phyloP scores from a whole-genome alignment of 73 alveolate genomes.

The Paramecium sonneborni region DNA sequence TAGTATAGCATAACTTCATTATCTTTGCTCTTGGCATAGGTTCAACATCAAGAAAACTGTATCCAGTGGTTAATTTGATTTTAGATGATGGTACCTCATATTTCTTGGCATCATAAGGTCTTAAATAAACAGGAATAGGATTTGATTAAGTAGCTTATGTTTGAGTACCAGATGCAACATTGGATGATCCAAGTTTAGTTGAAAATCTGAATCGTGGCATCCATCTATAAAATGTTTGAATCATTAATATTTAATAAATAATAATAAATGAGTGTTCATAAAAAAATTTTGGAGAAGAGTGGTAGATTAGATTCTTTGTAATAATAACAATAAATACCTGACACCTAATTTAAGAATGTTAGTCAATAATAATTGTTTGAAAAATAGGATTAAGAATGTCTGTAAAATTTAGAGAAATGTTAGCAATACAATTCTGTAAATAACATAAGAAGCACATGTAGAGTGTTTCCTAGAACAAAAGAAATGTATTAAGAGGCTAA shows the following conservation, averaged over 20 bases:
- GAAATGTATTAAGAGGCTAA: not conserved
- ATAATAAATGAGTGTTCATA: conserved; percentile 41
- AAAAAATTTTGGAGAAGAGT: conserved; percentile 9
- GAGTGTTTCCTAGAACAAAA: not conserved
- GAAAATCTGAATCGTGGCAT: conserved; percentile 23
- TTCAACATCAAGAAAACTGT: conserved; percentile 63
- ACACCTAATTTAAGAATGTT: not conserved
- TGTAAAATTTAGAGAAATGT: not conserved
- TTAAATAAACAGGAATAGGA: conserved; percentile 54
- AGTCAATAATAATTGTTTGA: not conserved
- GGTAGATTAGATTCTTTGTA: not conserved
- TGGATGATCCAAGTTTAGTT: not conserved
- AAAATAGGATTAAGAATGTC: not conserved
- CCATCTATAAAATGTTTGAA: not conserved
- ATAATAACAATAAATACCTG: not conserved
- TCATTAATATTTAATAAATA: not conserved
- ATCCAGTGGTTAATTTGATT: conserved; percentile 60
- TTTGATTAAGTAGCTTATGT: not conserved
- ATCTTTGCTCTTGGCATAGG: conserved; percentile 71
- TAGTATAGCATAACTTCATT: conserved; percentile 58
- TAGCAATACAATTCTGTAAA: not conserved
- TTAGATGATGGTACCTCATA: conserved; percentile 61
- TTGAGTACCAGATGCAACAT: not conserved
- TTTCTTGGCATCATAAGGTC: conserved; percentile 62
- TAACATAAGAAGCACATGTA: not conserved